Evolutionary conservation across 495 filamentous ascomycete genomes (phyloP).

Genomic region (Podospora pseudopauciseta): DNA sequence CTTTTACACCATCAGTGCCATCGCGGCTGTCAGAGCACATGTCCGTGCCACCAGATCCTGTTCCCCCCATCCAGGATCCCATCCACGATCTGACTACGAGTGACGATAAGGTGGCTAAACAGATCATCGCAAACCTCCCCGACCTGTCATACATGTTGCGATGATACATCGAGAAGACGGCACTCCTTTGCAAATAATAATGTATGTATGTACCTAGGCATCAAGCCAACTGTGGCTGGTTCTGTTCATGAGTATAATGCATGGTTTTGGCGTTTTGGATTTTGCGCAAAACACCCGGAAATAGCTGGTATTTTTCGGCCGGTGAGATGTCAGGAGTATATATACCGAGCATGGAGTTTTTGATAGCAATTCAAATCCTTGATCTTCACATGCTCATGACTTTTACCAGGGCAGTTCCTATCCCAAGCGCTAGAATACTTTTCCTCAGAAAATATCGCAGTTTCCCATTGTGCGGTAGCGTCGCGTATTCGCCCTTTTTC

Average conservation of each 20-base stretch:
- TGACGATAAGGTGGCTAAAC: constrained; percentile 8
- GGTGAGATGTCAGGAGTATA: neutral
- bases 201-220: neutral
- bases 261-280: constrained; percentile 14
- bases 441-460: neutral
- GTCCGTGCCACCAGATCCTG: neutral
- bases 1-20: neutral
- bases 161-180: constrained; percentile 38
- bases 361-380: neutral
- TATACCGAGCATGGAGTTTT: constrained; percentile 2
- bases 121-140: constrained; percentile 43
- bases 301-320: neutral
- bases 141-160: constrained; percentile 55
- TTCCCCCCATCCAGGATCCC: neutral
- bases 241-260: constrained; percentile 1
- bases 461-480: neutral
- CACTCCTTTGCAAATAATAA: neutral
- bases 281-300: neutral
- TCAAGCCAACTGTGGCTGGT: neutral
- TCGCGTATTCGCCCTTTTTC: neutral
- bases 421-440: neutral
- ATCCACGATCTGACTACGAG: neutral
- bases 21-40: neutral
- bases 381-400: neutral
- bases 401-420: neutral